phyloP scores from a whole-genome alignment of 345 rosid genomes.

The Euclidium syriacum region DNA sequence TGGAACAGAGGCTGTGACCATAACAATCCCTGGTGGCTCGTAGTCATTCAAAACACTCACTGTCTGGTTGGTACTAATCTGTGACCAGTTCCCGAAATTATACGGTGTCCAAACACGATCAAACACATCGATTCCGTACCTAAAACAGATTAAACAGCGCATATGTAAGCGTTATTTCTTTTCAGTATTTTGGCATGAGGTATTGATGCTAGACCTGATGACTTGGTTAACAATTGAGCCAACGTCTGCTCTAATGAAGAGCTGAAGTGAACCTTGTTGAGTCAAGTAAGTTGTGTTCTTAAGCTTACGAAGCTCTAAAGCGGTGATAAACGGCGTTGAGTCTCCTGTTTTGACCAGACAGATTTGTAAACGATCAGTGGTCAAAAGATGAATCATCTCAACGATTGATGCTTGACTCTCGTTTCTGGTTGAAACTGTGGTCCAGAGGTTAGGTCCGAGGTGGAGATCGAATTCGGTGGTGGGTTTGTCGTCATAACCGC shows the following conservation, averaged over 20 bases:
- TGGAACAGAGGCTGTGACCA: constrained; percentile 39
- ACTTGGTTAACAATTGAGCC: constrained; percentile 21
- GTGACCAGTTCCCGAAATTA: neutral
- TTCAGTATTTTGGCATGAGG: neutral
- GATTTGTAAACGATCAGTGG: constrained; percentile 29
- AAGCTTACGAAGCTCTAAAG: constrained; percentile 44
- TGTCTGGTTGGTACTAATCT: constrained; percentile 14
- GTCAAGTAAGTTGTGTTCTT: constrained; percentile 22
- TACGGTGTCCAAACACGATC: constrained; percentile 45
- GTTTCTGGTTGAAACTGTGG: constrained; percentile 17
- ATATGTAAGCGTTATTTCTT: neutral
- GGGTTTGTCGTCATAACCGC: constrained; percentile 40
- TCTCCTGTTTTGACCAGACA: constrained; percentile 47
- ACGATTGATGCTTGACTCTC: neutral
- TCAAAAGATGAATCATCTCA: constrained; percentile 43
- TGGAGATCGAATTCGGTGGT: constrained; percentile 37
- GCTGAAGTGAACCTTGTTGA: constrained; percentile 27
- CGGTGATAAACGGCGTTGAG: constrained; percentile 48
- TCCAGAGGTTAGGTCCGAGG: constrained; percentile 49
- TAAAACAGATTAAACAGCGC: constrained; percentile 11
- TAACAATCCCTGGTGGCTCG: constrained; percentile 27
- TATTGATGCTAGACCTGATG: constrained; percentile 30
- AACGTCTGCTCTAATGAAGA: constrained; percentile 16
- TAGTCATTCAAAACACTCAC: constrained; percentile 6
- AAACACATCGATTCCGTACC: constrained; percentile 39